Evolutionary conservation across 495 filamentous ascomycete species (phyloP).

Genomic region (Daldinia caldariorum): DNA sequence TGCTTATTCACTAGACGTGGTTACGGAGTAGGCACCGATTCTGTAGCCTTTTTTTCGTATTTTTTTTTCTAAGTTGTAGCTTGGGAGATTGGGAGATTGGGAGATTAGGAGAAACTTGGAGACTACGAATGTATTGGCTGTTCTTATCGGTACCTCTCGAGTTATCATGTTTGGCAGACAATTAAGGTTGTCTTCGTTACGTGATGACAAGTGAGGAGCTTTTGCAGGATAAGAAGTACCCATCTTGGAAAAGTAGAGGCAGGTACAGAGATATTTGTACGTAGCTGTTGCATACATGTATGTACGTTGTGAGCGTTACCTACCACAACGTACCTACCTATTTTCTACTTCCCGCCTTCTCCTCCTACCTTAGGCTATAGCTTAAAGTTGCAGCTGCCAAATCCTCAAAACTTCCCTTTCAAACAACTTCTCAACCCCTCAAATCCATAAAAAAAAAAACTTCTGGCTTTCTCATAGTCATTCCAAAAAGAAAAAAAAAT

Average conservation of each 20-base stretch:
- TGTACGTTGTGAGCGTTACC: not conserved
- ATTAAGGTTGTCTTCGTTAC: not conserved
- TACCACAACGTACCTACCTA: conserved; percentile 1
- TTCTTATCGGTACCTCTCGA: not conserved
- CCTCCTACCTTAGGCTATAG: not conserved
- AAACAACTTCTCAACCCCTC: not conserved
- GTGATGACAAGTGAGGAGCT: too few species aligned
- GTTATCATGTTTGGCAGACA: not conserved
- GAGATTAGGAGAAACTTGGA: not conserved
- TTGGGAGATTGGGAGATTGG: not conserved
- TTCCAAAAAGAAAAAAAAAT: not conserved
- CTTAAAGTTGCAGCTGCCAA: not conserved
- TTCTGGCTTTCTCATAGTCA: not conserved
- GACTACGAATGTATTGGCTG: not conserved
- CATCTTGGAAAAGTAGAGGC: too few species aligned
- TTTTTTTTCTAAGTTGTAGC: not conserved
- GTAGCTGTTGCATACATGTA: too few species aligned
- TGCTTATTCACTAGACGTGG: not conserved
- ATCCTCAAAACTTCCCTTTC: not conserved
- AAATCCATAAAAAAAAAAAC: not conserved
- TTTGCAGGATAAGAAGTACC: too few species aligned
- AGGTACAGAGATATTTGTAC: too few species aligned
- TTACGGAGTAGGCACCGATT: conserved; percentile 1
- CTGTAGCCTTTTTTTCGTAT: not conserved
- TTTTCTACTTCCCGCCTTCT: too few species aligned